phyloP scores from a whole-genome alignment of 768 basidiomycete species.

The Leccinum incarnatum region DNA sequence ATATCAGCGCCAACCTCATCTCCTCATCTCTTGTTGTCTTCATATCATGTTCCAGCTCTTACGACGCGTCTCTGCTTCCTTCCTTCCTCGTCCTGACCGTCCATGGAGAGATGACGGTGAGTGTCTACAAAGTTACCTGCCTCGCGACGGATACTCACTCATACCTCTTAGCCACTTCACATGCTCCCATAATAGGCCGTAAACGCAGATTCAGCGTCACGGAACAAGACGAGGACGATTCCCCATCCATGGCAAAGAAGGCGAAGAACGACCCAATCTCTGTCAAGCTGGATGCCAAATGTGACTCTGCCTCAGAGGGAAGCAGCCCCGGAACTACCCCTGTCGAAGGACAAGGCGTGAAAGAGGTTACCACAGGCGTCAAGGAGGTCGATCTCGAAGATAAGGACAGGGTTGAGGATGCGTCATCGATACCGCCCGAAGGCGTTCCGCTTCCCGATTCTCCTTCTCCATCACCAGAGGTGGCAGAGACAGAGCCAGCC shows the following conservation, averaged over 20 bases:
- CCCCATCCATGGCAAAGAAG: constrained; percentile 32
- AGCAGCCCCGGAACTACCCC: constrained; percentile 16
- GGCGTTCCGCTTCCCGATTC: constrained; percentile 40
- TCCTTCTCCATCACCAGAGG: constrained; percentile 26
- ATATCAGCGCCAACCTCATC: neutral
- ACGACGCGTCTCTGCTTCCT: constrained; percentile 66
- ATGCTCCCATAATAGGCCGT: constrained; percentile 63
- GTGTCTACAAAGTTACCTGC: constrained; percentile 22
- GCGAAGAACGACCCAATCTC: constrained; percentile 16
- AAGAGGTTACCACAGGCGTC: constrained; percentile 70
- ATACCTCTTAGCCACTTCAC: constrained; percentile 58
- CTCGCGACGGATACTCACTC: constrained; percentile 3
- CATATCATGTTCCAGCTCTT: constrained; percentile 60
- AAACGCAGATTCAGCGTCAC: constrained; percentile 63
- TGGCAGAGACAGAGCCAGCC: constrained; percentile 1
- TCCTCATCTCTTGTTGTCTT: constrained; percentile 4
- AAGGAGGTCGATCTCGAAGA: constrained; percentile 64
- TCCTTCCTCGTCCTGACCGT: constrained; percentile 68
- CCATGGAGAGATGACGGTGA: constrained; percentile 78
- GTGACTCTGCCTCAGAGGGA: constrained; percentile 21
- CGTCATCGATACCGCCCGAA: constrained; percentile 26
- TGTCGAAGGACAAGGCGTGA: constrained; percentile 49
- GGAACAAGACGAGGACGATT: constrained; percentile 38
- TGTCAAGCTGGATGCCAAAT: constrained; percentile 29
- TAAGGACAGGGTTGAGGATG: constrained; percentile 12